Conservation (phyloP, 306 rosid species). For the Spatholobus suberectus region DNA sequence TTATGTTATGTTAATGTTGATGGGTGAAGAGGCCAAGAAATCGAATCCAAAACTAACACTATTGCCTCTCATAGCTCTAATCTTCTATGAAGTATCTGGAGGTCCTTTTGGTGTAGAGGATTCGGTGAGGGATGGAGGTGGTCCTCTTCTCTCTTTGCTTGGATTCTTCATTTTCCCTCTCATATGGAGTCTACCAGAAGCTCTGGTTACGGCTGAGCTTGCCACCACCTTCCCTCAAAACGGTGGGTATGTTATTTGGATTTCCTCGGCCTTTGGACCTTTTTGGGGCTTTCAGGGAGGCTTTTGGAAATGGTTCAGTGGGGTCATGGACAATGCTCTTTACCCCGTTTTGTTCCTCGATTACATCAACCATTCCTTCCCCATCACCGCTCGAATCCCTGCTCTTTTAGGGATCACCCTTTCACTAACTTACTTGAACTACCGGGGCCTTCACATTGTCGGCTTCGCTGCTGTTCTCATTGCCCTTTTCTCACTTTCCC, state of each 20-base stretch:
- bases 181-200: conserved; percentile 91
- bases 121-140: conserved; percentile 79
- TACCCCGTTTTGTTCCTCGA: conserved; percentile 91
- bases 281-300: conserved; percentile 97
- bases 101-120: conserved; percentile 95
- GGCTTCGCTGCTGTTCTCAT: conserved; percentile 84
- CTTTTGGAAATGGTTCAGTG: conserved; percentile 95
- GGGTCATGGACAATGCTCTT: conserved; percentile 93
- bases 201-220: conserved; percentile 89
- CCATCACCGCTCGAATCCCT: conserved; percentile 74
- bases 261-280: conserved; percentile 81
- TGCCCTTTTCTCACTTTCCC: conserved; percentile 77
- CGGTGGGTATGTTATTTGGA: conserved; percentile 90
- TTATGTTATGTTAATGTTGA: not conserved
- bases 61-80: conserved; percentile 83
- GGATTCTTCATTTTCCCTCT: conserved; percentile 83
- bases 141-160: conserved; percentile 77
- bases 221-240: conserved; percentile 84
- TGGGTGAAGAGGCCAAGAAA: conserved; percentile 62
- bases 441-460: conserved; percentile 84
- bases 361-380: conserved; percentile 80
- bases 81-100: conserved; percentile 93
- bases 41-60: conserved; percentile 74
- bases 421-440: conserved; percentile 79
- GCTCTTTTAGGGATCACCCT: conserved; percentile 68